Conservation (phyloP, 106 monocot genomes). For the Acanthochlamys bracteata region DNA sequence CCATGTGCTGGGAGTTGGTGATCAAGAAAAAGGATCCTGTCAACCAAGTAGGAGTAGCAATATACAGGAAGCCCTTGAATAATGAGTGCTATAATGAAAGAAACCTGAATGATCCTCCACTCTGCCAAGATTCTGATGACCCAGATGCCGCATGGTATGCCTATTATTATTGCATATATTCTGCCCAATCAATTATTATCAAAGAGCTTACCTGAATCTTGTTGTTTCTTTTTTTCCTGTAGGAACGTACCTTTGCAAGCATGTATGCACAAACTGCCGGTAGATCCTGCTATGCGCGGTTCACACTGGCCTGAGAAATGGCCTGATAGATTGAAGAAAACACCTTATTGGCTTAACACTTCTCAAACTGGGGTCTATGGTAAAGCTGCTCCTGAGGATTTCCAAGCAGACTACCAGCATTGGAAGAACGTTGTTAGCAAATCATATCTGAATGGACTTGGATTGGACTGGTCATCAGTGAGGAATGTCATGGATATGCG, state of each 20-base stretch:
- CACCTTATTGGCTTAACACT: conserved; percentile 48
- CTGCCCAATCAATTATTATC: too few relatives aligned
- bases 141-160: conserved; percentile 79
- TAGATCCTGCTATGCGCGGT: conserved; percentile 28
- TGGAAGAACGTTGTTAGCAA: conserved; percentile 52
- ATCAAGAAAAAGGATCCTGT: conserved; percentile 51
- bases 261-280: conserved; percentile 56
- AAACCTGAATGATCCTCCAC: conserved; percentile 39
- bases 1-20: conserved; percentile 88
- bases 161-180: not conserved
- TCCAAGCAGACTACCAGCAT: conserved; percentile 43
- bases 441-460: conserved; percentile 48
- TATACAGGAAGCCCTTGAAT: conserved; percentile 66
- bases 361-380: conserved; percentile 58
- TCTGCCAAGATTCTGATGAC: conserved; percentile 71
- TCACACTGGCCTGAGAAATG: conserved; percentile 53
- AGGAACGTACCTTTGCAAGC: conserved; percentile 58
- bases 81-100: conserved; percentile 76
- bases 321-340: conserved; percentile 35
- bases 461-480: conserved; percentile 49
- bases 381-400: conserved; percentile 50
- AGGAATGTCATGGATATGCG: conserved; percentile 78
- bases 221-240: conserved; percentile 1
- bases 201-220: not conserved
- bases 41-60: conserved; percentile 59